Conservation (phyloP, 208 protist species). For the Acanthamoeba divionensis region DNA sequence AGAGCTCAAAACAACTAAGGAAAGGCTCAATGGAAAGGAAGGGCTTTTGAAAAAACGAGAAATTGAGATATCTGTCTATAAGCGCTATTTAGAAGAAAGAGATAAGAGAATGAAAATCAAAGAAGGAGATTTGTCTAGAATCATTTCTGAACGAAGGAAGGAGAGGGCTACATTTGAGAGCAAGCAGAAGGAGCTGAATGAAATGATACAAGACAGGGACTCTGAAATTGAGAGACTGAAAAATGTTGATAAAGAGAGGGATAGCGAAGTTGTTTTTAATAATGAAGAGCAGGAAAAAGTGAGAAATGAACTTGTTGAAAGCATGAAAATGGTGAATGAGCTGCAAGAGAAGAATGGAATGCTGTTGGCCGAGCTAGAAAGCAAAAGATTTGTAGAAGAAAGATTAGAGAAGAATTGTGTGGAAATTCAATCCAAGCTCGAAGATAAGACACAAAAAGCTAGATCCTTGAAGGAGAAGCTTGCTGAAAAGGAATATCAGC, state of each 20-base stretch:
- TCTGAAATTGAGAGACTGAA: too few species aligned
- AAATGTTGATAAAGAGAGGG: too few species aligned
- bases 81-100: slow-evolving; percentile 16
- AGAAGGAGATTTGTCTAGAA: not conserved
- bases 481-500: not conserved
- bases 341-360: too few species aligned
- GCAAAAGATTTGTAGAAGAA: not conserved
- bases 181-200: too few species aligned
- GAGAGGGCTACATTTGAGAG: too few species aligned
- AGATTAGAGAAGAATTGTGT: not conserved
- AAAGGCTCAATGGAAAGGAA: not conserved
- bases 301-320: too few species aligned
- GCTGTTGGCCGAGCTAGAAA: too few species aligned
- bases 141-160: not conserved
- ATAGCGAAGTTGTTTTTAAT: too few species aligned
- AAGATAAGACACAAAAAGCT: not conserved
- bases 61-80: slow-evolving; percentile 5
- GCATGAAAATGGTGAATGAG: too few species aligned
- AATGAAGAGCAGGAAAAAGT: too few species aligned
- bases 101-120: not conserved
- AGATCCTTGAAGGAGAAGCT: not conserved
- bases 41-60: not conserved
- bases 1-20: slow-evolving; percentile 10
- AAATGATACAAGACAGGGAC: too few species aligned
- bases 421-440: not conserved